Conservation (phyloP, 805 yeast species). For the Myxozyma geophila region DNA sequence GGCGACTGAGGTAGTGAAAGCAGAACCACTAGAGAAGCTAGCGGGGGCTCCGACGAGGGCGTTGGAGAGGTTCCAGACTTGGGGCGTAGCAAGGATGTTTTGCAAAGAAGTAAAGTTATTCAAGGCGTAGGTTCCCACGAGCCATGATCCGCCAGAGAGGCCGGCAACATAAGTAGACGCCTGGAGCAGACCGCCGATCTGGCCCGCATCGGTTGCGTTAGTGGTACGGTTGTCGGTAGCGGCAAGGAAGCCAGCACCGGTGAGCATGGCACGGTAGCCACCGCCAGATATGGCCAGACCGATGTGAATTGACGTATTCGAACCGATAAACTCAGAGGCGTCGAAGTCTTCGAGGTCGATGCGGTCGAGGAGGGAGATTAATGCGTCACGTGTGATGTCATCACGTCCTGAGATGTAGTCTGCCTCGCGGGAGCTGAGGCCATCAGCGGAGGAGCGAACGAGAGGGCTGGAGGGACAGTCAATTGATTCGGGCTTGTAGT, state of each 20-base stretch:
- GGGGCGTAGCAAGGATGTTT: constrained; percentile 51
- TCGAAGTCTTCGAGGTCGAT: constrained; percentile 56
- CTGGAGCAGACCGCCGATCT: constrained; percentile 74
- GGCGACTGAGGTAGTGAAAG: constrained; percentile 48
- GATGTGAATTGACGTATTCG: constrained; percentile 38
- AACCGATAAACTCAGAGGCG: constrained; percentile 43
- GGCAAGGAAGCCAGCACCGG: constrained; percentile 81
- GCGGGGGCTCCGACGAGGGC: constrained; percentile 60
- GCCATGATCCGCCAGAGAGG: constrained; percentile 84
- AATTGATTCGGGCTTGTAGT: constrained; percentile 11
- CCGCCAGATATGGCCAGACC: constrained; percentile 78
- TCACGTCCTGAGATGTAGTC: constrained; percentile 38
- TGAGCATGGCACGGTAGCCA: constrained; percentile 85
- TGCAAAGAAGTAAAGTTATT: constrained; percentile 73
- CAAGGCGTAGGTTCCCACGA: constrained; percentile 65
- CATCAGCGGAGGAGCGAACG: constrained; percentile 22
- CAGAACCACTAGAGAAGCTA: constrained; percentile 53
- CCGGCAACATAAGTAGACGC: constrained; percentile 72
- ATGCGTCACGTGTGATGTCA: constrained; percentile 33
- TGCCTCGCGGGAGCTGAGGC: constrained; percentile 30
- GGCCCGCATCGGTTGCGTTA: constrained; percentile 54
- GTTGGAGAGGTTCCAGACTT: constrained; percentile 67
- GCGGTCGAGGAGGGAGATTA: constrained; percentile 52
- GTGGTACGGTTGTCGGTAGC: constrained; percentile 75
- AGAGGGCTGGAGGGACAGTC: constrained; percentile 21